These are phyloP conservation scores for Sanchytrium tribonematis DNA, from an alignment of 371 early-diverging fungal genomes.

Conservation along the genomic window DNA sequence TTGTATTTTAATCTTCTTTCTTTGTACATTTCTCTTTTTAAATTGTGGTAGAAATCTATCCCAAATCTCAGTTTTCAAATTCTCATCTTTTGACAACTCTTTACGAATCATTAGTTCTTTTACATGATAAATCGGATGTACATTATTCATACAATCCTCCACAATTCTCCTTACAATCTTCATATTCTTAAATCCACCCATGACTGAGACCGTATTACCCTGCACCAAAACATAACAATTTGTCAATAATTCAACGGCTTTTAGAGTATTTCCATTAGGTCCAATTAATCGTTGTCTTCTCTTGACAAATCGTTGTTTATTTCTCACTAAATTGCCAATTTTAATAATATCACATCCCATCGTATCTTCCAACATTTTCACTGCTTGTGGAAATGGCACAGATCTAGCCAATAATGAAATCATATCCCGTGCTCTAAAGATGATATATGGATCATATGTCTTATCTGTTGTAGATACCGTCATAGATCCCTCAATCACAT, in stretches of 20 bases:
- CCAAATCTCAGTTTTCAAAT: conserved; percentile 84
- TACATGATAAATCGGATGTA: conserved; percentile 98
- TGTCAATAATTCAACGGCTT: conserved; percentile 86
- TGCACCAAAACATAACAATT: conserved; percentile 87
- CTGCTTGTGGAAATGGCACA: conserved; percentile 75
- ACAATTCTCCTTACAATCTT: conserved; percentile 73
- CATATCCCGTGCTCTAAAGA: conserved; percentile 84
- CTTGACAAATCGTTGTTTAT: conserved; percentile 92
- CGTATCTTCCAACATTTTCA: conserved; percentile 76
- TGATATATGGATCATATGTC: conserved; percentile 86
- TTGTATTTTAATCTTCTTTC: conserved; percentile 19
- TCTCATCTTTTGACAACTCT: conserved; percentile 86
- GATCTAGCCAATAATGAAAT: conserved; percentile 82
- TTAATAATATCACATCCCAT: conserved; percentile 86
- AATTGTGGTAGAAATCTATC: conserved; percentile 92
- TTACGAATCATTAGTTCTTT: conserved; percentile 96
- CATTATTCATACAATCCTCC: conserved; percentile 89
- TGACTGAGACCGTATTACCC: conserved; percentile 82
- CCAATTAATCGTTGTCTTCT: conserved; percentile 89
- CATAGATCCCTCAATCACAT: conserved; percentile 89
- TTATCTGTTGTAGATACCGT: conserved; percentile 89
- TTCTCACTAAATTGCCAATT: conserved; percentile 71
- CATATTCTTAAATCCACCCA: conserved; percentile 76
- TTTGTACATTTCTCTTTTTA: conserved; percentile 64
- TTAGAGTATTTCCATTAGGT: conserved; percentile 80